Evolutionary conservation across 371 early-diverging fungal species (phyloP), one percentile per base, ranked within the genome.

Genomic region (Mortierella polycephala): DNA sequence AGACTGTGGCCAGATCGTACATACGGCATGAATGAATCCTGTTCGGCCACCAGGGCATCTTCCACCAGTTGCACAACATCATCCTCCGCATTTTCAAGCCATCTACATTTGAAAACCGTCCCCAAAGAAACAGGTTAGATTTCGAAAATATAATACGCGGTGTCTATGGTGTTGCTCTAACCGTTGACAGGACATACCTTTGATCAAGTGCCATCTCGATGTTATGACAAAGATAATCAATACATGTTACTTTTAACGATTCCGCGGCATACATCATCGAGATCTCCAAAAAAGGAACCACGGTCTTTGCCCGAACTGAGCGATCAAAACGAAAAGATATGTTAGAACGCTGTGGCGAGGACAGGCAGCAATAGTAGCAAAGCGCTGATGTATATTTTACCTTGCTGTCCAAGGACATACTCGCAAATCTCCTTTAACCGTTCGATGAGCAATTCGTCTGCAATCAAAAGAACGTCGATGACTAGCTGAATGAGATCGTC

Each of bases 371-470:
- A 46, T 18, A 40, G 44, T 9, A 18, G n/a, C 47, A 39, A 39
- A 41, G 51, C 21, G 5, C 21, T 30, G 30, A 30, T 30, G 6
- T 9, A 21, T 20, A 5, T 7, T n/a, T 16, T 64, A 82, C 82
- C 62, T 60, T 88, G 83, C 1, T 72, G 67, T 8, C 83, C 57
- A 7, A 93, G 72, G 5, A 88, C 81, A 2, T 71, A 67, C 56
- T 88, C 87, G 52, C 88, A 86, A 14, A 87, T 72, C 0, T 80
- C 73, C 66, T 91, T 92, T 14, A 94, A 71, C 7, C 85, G 75
- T 10, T 84, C 75, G 59, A 93, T 64, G 23, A 92, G 71, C 9
- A 91, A 72, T 63, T 91, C 92, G 64, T 94, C 88, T 0, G 94
- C 89, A 50, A 85, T 85, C 52, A 83, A 75, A 1, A 94, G 77